Evolutionary conservation across 768 basidiomycete genomes (phyloP).

Genomic region (Pisolithus orientalis): DNA sequence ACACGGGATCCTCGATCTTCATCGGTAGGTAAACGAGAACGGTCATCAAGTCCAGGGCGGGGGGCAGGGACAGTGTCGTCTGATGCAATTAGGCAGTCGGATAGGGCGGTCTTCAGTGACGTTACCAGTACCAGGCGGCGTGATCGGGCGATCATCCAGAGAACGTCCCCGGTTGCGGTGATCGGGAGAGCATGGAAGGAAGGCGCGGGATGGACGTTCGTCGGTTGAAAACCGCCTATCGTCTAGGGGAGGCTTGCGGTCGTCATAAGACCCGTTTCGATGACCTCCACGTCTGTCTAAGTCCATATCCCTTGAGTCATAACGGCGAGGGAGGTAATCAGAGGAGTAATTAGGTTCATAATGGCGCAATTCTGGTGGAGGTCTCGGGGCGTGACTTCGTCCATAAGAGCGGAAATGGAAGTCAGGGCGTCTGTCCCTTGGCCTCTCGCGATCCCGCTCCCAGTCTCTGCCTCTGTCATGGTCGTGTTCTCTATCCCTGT

Average conservation of each 20-base stretch:
- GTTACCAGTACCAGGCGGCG: constrained; percentile 19
- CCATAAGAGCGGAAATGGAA: constrained; percentile 34
- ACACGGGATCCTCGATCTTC: constrained; percentile 25
- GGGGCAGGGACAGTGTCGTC: constrained; percentile 12
- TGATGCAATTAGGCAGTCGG: constrained; percentile 6
- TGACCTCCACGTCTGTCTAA: constrained; percentile 18
- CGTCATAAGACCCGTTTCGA: constrained; percentile 16
- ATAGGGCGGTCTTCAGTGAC: constrained; percentile 20
- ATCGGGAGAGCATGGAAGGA: constrained; percentile 13
- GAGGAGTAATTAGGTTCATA: constrained; percentile 39
- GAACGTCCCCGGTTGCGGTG: constrained; percentile 13
- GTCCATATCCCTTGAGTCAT: constrained; percentile 25
- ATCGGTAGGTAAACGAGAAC: constrained; percentile 6
- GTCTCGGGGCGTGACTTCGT: constrained; percentile 34
- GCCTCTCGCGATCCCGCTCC: constrained; percentile 28
- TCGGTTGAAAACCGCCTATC: constrained; percentile 25
- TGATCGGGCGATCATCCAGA: constrained; percentile 29
- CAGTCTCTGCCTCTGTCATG: constrained; percentile 25
- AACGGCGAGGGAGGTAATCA: constrained; percentile 29
- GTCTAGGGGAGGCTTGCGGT: constrained; percentile 23
- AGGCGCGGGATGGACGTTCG: constrained; percentile 20
- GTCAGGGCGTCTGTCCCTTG: constrained; percentile 33
- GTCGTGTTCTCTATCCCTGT: constrained; percentile 29
- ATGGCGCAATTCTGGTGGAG: constrained; percentile 42
- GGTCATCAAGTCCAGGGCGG: constrained; percentile 10